Base-by-base conservation (phyloP, 176 grass and related monocot genomes). In the Tillandsia fasciculata region DNA sequence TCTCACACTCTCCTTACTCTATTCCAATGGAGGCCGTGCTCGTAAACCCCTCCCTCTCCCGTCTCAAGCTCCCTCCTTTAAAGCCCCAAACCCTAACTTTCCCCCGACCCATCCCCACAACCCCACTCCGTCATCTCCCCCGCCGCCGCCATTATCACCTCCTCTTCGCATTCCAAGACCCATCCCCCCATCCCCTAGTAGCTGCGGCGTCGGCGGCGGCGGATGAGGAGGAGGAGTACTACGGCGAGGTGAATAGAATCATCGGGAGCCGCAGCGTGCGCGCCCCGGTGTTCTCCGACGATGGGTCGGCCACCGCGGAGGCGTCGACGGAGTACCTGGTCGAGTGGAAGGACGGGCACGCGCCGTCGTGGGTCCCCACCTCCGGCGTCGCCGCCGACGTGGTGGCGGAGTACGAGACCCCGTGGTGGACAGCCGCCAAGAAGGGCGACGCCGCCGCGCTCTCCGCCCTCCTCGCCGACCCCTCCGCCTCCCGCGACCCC, bases 271-370 rank as follows among this genome's bases (percentile, higher is more conserved):
- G 94, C 61, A 85, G 79, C 14, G 77, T 97, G 2, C 83, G 22
- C 52, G 83, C 33, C 26, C 84, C 86, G 2, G 68, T 92, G 20
- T 92, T 85, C 72, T 78, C 78, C 1, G 81, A 92, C 51, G 88
- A 96, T 53, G 86, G 93, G 26, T 78, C 83, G 27, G 84, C 81
- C 53, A 85, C 74, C 18, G 72, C 89, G 8, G 49, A 28, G 65
- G 54, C 71, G 9, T 64, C 76, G 66, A 87, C 74, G 28, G 89
- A 97, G 79, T 97, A 92, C 74, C 80, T 97, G 42, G 81, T 97
- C 27, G 77, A 92, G 64, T 97, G 89, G 93, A 92, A 87, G 72
- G 93, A 92, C 67, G 89, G 84, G 26, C 93, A 97, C 74, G 85
- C 75, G 58, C 82, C 89, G 2, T 79, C 86, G 0, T 97, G 89